Evolutionary conservation across 2,329 filamentous ascomycete genomes (phyloP), one percentile per base, ranked within the genome.

Genomic region (Apiospora kogelbergensis): DNA sequence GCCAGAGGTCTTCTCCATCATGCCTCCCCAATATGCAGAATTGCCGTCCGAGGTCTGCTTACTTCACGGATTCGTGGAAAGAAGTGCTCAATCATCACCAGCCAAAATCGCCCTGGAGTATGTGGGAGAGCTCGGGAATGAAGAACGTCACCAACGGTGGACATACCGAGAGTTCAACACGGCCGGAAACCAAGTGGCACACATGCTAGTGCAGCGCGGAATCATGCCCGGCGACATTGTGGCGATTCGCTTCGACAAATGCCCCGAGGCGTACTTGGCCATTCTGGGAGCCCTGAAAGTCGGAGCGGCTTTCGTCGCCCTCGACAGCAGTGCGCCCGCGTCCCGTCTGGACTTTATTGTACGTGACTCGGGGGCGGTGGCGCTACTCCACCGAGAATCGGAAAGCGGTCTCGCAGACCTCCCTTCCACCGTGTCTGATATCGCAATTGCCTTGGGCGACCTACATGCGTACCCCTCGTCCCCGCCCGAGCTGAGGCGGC

Each of bases 231-330:
- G 92, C 0, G 82, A 82, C 33, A 88, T 95, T 5, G 84, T 97
- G 26, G 93, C 89, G 0, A 85, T 95, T 10, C 94, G 92, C 76
- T 97, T 97, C 74, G 89, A 94, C 68, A 97, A 97, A 76, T 95
- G 91, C 70, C 90, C 94, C 0, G 91, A 95, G 76, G 94, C 93
- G 0, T 95, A 93, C 45, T 93, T 96, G 74, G 87, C 91, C 0
- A 94, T 97, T 46, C 82, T 97, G 1, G 94, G 93, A 0, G 90
- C 96, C 67, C 81, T 97, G 41, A 97, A 97, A 77, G 89, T 91
- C 6, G 94, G 94, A 0, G 95, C 91, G 76, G 88, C 91, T 0
- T 97, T 95, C 78, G 85, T 97, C 20, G 93, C 94, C 0, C 84
- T 97, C 11, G 94, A 97, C 75, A 90, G 92, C 0, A 86, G 85